phyloP scores from a whole-genome alignment of 108 stramenopile genomes.

The Nitzschia inconspicua region DNA sequence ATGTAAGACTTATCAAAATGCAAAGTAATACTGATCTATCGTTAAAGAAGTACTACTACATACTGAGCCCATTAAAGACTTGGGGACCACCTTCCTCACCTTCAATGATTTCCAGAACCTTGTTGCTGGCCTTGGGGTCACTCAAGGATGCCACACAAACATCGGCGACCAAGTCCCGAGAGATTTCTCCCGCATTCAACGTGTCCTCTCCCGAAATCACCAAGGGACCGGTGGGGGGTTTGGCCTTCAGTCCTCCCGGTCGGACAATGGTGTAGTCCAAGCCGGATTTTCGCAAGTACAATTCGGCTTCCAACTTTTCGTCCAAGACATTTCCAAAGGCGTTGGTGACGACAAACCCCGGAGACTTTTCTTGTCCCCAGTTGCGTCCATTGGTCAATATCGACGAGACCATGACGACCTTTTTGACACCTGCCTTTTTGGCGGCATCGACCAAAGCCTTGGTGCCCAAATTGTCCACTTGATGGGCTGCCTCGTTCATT shows the following conservation, averaged over 20 bases:
- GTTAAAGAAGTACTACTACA: too few relatives aligned
- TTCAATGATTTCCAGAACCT: slow-evolving; percentile 81
- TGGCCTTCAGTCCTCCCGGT: slow-evolving; percentile 76
- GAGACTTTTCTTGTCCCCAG: slow-evolving; percentile 82
- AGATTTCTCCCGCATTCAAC: slow-evolving; percentile 70
- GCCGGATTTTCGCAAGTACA: slow-evolving; percentile 52
- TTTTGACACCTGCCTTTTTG: slow-evolving; percentile 63
- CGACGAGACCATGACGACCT: slow-evolving; percentile 76
- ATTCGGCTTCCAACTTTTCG: slow-evolving; percentile 78
- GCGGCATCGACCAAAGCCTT: slow-evolving; percentile 78
- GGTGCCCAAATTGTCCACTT: slow-evolving; percentile 81
- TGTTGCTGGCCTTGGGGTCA: slow-evolving; percentile 69
- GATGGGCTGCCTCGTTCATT: slow-evolving; percentile 74
- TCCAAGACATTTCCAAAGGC: slow-evolving; percentile 82
- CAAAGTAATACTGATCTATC: too few relatives aligned
- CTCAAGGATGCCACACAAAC: slow-evolving; percentile 76
- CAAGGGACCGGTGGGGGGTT: slow-evolving; percentile 42
- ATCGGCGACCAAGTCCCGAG: slow-evolving; percentile 80
- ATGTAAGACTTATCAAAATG: too few relatives aligned
- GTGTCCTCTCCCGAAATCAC: slow-evolving; percentile 70
- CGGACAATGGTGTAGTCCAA: slow-evolving; percentile 85
- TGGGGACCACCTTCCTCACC: slow-evolving; percentile 48
- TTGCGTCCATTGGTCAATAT: slow-evolving; percentile 74
- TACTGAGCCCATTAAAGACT: slow-evolving; percentile 72
- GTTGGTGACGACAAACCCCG: slow-evolving; percentile 78